Percentiles rank a stretch among this genome's conserved stretches.
Evolutionary conservation across 495 filamentous ascomycete species (phyloP).

Genomic region (Xylaria curta): DNA sequence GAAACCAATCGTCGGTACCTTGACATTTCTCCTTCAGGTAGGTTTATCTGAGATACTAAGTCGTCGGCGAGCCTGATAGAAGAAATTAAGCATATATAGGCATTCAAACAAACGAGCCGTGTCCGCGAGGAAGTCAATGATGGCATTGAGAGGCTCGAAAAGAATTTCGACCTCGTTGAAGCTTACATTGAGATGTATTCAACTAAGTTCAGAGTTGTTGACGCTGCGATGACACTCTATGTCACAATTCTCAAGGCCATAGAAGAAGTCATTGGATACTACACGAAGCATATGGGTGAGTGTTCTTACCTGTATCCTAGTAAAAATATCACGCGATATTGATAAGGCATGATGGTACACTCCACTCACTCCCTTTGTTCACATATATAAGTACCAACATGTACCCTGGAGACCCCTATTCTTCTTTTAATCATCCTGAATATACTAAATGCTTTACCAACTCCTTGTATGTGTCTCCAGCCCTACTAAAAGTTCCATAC

Average conservation of each 20-base stretch:
- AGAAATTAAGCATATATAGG: not conserved
- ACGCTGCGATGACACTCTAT: conserved; percentile 3
- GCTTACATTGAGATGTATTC: conserved; percentile 14
- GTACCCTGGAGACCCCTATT: no score
- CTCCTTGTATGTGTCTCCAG: no score
- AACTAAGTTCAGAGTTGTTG: not conserved
- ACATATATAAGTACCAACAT: no score
- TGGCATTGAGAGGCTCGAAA: conserved; percentile 4
- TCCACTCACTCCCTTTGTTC: no score
- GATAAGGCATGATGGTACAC: no score
- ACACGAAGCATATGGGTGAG: conserved; percentile 15
- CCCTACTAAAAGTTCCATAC: not conserved
- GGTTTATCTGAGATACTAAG: not conserved
- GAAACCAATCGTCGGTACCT: conserved; percentile 3
- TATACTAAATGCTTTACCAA: not conserved
- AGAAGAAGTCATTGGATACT: conserved; percentile 16
- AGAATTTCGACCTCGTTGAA: conserved; percentile 11
- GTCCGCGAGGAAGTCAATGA: conserved; percentile 8
- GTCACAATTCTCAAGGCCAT: conserved; percentile 9
- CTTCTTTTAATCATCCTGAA: no score
- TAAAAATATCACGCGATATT: no score
- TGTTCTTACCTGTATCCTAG: not conserved
- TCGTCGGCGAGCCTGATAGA: not conserved
- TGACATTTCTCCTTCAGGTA: conserved; percentile 10
- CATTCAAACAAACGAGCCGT: conserved; percentile 18